phyloP scores from a whole-genome alignment of 2,329 filamentous ascomycete species.

The Phialemoniopsis sp. region DNA sequence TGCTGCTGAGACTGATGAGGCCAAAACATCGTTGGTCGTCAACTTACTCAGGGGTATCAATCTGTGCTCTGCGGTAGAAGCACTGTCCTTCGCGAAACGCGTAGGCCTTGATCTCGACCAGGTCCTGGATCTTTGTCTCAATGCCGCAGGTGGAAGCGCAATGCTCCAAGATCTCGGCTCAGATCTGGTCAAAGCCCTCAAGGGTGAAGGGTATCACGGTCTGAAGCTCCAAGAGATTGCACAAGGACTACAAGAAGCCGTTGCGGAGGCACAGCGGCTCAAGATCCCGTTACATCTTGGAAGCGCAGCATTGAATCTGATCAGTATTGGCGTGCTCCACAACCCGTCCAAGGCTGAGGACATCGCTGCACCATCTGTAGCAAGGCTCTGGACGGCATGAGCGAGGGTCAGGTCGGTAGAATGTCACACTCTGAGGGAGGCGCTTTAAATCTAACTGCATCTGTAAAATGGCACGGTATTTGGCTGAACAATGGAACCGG shows the following conservation, averaged over 20 bases:
- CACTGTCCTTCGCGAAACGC: constrained; percentile 33
- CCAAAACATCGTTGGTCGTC: constrained; percentile 30
- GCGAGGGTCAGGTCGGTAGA: too few relatives aligned
- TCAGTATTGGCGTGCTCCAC: constrained; percentile 15
- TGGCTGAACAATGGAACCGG: too few relatives aligned
- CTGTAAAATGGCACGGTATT: too few relatives aligned
- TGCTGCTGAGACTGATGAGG: constrained; percentile 22
- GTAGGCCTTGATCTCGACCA: constrained; percentile 39
- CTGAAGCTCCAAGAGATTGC: constrained; percentile 22
- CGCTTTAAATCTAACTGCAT: too few relatives aligned
- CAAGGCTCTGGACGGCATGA: too few relatives aligned
- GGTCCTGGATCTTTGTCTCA: constrained; percentile 38
- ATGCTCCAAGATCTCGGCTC: constrained; percentile 31
- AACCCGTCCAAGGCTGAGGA: too few relatives aligned
- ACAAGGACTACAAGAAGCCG: constrained; percentile 26
- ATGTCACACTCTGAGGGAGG: too few relatives aligned
- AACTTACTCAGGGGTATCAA: constrained; percentile 37
- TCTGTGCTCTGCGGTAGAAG: constrained; percentile 36
- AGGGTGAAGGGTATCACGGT: constrained; percentile 12
- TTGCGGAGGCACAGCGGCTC: constrained; percentile 36
- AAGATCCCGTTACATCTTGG: constrained; percentile 36
- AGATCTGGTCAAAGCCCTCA: constrained; percentile 29
- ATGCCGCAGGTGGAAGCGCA: constrained; percentile 37
- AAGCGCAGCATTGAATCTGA: constrained; percentile 30
- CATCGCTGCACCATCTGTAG: too few relatives aligned